phyloP scores from a whole-genome alignment of 2,329 filamentous ascomycete genomes.

The Trichoderma lentiforme region DNA sequence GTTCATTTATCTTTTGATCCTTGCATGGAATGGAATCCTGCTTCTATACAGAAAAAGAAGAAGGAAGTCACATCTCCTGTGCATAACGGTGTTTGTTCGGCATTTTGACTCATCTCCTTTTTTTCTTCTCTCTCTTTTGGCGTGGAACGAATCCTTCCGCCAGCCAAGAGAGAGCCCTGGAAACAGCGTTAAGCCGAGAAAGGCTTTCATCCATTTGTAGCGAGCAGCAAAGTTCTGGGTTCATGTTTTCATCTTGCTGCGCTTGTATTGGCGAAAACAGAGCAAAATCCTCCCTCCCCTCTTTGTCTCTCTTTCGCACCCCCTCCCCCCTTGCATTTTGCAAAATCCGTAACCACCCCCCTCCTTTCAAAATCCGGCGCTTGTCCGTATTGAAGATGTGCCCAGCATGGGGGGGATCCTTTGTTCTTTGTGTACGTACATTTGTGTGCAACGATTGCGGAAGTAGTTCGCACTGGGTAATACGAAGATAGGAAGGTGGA shows the following conservation, averaged over 20 bases:
- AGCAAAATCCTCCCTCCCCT: background rate
- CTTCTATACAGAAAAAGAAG: background rate
- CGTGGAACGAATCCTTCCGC: background rate
- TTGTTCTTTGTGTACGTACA: background rate
- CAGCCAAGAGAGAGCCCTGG: background rate
- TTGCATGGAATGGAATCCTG: background rate
- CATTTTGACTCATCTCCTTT: background rate
- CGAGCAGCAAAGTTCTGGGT: background rate
- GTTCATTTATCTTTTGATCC: background rate
- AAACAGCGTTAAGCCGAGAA: background rate
- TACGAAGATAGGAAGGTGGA: background rate
- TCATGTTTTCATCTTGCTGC: background rate
- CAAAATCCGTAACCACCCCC: background rate
- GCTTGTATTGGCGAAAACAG: background rate
- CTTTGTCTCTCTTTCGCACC: background rate
- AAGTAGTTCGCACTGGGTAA: background rate
- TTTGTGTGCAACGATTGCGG: background rate
- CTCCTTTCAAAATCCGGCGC: background rate
- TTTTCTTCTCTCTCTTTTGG: background rate
- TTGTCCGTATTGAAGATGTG: background rate
- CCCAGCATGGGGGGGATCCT: background rate
- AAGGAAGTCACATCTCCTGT: background rate
- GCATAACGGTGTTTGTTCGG: background rate
- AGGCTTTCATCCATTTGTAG: too few relatives aligned
- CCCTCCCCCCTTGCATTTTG: background rate